Evolutionary conservation across 169 alveolate genomes (phyloP).

Genomic region (Plasmodium malariae): DNA sequence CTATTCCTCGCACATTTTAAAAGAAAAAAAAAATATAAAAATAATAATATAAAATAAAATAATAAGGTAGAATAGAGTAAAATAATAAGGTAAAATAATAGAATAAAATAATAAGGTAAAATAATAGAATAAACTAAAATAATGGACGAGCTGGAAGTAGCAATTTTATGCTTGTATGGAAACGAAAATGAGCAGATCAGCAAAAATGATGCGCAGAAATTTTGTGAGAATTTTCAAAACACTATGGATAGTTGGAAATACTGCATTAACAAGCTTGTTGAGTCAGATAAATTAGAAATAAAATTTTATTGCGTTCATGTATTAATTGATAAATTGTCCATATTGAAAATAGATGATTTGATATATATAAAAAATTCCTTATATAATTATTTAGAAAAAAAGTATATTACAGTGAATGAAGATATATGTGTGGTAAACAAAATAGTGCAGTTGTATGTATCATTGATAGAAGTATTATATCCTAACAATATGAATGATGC

Average conservation of each 20-base stretch:
- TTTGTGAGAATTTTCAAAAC: constrained; percentile 55
- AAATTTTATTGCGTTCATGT: constrained; percentile 69
- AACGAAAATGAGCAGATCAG: constrained; percentile 29
- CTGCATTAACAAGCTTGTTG: constrained; percentile 37
- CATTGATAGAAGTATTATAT: constrained; percentile 47
- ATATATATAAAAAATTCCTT: constrained; percentile 27
- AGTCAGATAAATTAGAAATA: constrained; percentile 40
- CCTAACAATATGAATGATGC: constrained; percentile 59
- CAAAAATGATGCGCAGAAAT: constrained; percentile 66
- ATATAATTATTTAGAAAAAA: constrained; percentile 41
- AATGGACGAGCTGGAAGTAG: constrained; percentile 75
- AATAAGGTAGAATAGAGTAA: too few relatives aligned
- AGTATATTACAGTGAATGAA: constrained; percentile 57
- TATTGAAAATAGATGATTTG: constrained; percentile 49
- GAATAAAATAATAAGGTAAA: too few relatives aligned
- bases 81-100: too few relatives aligned
- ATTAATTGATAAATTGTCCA: constrained; percentile 29
- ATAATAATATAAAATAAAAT: too few relatives aligned
- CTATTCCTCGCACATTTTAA: too few relatives aligned
- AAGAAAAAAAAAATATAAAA: too few relatives aligned
- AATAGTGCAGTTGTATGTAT: constrained; percentile 36
- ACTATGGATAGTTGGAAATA: constrained; percentile 67
- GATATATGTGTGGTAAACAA: constrained; percentile 73
- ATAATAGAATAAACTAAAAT: not conserved
- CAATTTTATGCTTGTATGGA: constrained; percentile 72